Conservation (phyloP, 202 grass and related monocot species). For the Brachypodium distachyon region DNA sequence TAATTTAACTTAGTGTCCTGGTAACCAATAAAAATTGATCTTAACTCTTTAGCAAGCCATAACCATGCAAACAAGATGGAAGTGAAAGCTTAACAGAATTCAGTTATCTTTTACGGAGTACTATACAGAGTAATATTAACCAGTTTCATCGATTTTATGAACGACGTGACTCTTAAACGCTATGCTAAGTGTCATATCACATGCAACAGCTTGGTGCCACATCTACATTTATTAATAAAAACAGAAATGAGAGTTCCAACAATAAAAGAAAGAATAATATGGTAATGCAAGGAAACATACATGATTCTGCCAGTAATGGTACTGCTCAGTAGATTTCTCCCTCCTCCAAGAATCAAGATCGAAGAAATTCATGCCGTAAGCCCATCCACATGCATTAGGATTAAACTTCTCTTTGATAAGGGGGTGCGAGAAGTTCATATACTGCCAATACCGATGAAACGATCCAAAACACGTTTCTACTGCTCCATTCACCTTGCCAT, state of each 20-base stretch:
- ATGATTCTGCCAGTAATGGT: constrained; percentile 99
- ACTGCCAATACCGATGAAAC: constrained; percentile 92
- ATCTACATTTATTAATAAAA: background rate
- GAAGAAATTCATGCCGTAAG: constrained; percentile 98
- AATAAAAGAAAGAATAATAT: background rate
- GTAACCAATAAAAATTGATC: background rate
- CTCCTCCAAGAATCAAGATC: constrained; percentile 91
- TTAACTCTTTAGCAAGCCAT: background rate
- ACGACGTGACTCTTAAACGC: background rate
- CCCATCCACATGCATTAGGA: constrained; percentile 94
- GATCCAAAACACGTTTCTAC: constrained; percentile 99
- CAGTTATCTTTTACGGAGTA: background rate
- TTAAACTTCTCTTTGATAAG: constrained; percentile 90
- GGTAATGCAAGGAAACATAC: constrained; percentile 30
- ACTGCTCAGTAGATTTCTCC: constrained; percentile 90
- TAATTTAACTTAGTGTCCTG: background rate
- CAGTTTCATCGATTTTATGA: background rate
- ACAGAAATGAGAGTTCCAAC: background rate
- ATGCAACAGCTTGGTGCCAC: background rate
- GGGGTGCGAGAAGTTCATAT: constrained; percentile 98
- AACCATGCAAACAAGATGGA: background rate
- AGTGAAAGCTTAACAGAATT: background rate
- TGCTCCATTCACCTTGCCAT: constrained; percentile 97
- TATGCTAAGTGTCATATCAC: background rate
- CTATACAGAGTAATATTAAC: background rate